phyloP scores from a whole-genome alignment of 108 stramenopile genomes.

The Pseudonitzschia multiseries region DNA sequence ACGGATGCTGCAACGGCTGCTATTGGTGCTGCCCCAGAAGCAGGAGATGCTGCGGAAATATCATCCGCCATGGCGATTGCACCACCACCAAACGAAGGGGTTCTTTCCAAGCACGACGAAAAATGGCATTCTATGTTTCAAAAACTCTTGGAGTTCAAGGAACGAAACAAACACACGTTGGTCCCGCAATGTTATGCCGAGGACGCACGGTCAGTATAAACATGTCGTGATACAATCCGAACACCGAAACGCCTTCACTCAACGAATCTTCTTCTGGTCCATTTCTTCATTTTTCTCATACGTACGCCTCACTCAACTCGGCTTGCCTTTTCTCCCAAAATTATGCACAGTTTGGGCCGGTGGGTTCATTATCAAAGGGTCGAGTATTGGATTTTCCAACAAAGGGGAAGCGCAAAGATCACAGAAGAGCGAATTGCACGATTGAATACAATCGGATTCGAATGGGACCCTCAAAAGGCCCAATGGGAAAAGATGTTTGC shows the following conservation, averaged over 20 bases:
- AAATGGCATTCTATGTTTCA: conserved; percentile 46
- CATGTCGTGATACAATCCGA: no score
- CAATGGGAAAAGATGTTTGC: conserved; percentile 57
- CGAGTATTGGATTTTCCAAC: conserved; percentile 42
- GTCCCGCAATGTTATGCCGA: conserved; percentile 43
- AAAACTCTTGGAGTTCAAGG: conserved; percentile 36
- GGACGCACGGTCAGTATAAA: conserved; percentile 15
- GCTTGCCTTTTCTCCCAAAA: background rate
- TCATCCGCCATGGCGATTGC: background rate
- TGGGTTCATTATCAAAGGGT: conserved; percentile 56
- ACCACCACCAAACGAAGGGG: conserved; percentile 7
- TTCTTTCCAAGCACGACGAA: conserved; percentile 43
- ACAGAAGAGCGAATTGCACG: conserved; percentile 42
- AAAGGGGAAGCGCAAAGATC: conserved; percentile 42
- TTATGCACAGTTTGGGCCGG: conserved; percentile 28
- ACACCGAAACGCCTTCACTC: background rate
- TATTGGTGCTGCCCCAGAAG: background rate
- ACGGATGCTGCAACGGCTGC: background rate
- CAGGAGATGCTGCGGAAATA: background rate
- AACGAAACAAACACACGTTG: conserved; percentile 27
- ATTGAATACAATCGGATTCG: conserved; percentile 45
- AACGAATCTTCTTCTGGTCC: background rate
- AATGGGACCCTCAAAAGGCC: conserved; percentile 52
- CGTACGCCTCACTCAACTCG: background rate
- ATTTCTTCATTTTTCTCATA: background rate